A percentile compares a stretch with the other conserved stretches of the same genome.
These are phyloP conservation scores for Penicillium palitans DNA, from an alignment of 2,329 filamentous ascomycete species.

Conservation along the genomic window DNA sequence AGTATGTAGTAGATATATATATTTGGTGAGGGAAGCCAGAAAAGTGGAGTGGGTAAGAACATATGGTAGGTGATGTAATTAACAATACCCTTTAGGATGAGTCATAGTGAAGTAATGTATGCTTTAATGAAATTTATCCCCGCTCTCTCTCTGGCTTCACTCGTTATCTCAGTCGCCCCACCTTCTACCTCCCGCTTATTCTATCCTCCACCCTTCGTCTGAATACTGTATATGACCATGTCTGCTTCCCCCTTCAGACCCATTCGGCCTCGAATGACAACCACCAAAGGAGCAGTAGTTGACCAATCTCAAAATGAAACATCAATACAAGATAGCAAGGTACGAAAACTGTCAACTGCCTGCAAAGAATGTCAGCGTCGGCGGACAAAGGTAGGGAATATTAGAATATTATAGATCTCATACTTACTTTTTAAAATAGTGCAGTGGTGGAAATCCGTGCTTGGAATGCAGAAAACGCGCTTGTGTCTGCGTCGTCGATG, in stretches of 20 bases:
- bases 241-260: background rate
- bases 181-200: background rate
- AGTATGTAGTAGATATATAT: no score
- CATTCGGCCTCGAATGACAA: background rate
- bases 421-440: conserved; percentile 2
- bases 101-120: no score
- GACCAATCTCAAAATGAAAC: background rate
- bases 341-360: background rate
- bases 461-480: background rate
- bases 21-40: no score
- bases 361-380: conserved; percentile 13
- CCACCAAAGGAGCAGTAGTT: background rate
- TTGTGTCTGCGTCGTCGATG: background rate
- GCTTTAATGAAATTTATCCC: no score
- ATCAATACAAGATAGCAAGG: background rate
- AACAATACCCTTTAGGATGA: no score
- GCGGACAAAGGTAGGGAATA: conserved; percentile 7
- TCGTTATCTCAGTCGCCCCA: background rate
- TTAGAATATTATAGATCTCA: background rate
- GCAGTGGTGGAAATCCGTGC: background rate
- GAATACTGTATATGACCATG: background rate
- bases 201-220: background rate
- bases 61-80: no score
- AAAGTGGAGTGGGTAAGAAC: no score
- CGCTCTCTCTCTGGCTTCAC: no score